Evolutionary conservation across 2,329 filamentous ascomycete species (phyloP), one percentile per base, ranked within the genome.

Genomic region (Pestalotiopsis fici): DNA sequence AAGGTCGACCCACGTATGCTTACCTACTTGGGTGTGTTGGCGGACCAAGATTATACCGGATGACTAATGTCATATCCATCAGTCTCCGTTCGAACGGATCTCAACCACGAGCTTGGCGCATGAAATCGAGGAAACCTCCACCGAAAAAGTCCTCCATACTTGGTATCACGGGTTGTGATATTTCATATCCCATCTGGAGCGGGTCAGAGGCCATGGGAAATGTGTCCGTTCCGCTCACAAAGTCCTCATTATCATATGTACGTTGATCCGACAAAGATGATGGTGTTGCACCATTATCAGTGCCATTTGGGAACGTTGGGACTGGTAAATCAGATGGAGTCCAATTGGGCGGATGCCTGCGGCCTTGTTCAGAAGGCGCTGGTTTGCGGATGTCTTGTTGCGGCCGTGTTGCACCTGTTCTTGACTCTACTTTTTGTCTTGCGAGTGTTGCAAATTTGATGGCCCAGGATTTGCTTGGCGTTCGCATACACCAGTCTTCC

Each of bases 131-230:
- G 27, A 78, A 76, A 3, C 75, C 75, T 13, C 76, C 76, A 4
- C 75, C 74, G 59, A 78, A 78, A 64, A 77, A 78, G 23, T 76
- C 75, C 67, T 77, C 76, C 76, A 77, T 77, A 54, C 73, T 76
- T 5, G 76, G 76, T 60, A 77, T 76, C 27, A 75, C 69, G 1
- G 72, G 59, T 64, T 76, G 69, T 71, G 71, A 54, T 73, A 74
- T 12, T 64, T 65, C 61, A 35, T 59, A 70, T 39, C 47, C 61
- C 43, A 61, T 28, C 13, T 64, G 67, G 4, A 65, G 39, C 18
- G 28, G 47, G 27, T 66, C 64, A 3, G 64, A 55, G 35, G 67
- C 64, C 27, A 68, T 64, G 6, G 56, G 57, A 35, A 60, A 69
- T 13, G 57, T 43, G 35, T 68, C 66, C n/a, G 59, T 35, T 27